These are phyloP conservation scores for Secale cereale DNA, from an alignment of 176 grass and related monocot species.

Conservation along the genomic window DNA sequence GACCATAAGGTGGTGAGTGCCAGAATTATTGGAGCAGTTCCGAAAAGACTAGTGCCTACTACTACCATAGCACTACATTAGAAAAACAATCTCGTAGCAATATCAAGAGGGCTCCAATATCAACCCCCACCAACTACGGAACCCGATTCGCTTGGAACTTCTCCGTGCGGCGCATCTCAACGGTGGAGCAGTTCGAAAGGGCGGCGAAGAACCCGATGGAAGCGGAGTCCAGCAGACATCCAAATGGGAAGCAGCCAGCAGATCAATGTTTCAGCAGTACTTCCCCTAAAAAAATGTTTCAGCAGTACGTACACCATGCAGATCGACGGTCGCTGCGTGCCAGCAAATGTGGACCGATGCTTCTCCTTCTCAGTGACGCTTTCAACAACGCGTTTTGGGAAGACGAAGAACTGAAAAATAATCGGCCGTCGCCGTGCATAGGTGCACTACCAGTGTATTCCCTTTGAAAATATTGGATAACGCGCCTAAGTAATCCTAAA, in stretches of 20 bases:
- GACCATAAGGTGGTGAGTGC: neutral
- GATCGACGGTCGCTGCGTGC: neutral
- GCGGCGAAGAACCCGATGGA: neutral
- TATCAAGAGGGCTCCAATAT: no score
- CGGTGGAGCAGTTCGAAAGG: conserved; percentile 18
- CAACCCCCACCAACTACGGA: neutral
- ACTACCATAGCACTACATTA: neutral
- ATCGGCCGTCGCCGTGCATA: neutral
- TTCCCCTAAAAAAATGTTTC: no score
- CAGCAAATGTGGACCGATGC: neutral
- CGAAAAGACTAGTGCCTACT: neutral
- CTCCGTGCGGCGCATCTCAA: no score
- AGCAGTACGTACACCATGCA: no score
- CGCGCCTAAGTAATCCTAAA: neutral
- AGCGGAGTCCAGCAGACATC: neutral
- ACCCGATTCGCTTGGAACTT: neutral
- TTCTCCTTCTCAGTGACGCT: neutral
- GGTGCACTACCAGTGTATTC: neutral
- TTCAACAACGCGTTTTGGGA: neutral
- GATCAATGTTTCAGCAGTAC: no score
- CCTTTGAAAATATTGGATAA: neutral
- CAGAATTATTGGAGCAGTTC: conserved; percentile 3
- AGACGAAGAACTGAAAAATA: neutral
- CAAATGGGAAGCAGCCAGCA: neutral
- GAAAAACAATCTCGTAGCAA: neutral